Evolutionary conservation across 2,329 filamentous ascomycete species (phyloP), one percentile per base, ranked within the genome.

Genomic region (Chrysosporium queenslandicum): DNA sequence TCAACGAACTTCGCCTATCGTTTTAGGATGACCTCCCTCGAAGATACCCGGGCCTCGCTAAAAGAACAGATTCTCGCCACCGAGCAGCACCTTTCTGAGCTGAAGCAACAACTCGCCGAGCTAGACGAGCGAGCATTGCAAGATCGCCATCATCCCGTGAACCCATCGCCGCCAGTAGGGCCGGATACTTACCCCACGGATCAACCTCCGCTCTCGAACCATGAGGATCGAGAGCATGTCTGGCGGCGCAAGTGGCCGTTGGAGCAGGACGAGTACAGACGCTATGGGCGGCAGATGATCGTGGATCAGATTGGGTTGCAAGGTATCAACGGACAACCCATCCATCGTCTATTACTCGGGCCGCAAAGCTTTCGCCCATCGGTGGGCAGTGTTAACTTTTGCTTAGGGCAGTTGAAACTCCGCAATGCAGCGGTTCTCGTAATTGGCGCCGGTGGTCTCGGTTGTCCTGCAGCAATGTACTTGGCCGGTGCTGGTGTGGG

Each of bases 401-500:
- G 39, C 14, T 52, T 52, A 88, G 88, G 87, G 0, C 91, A 97
- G 68, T 72, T 91, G 5, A 76, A 79, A 29, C 73, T 97, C 14
- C 85, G 81, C 61, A 72, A 76, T 0, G 76, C 87, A 0, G 80
- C 76, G 18, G 82, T 96, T 4, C 76, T 97, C 6, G 75, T 98
- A 43, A 78, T 98, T 21, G 92, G 92, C 9, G 83, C 87, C 1
- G 92, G 92, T 4, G 92, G 92, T 0, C 73, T 98, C 11, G 92
- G 92, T 9, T 97, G 88, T 65, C 92, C 92, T 9, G 89, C 92
- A 11, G 87, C 90, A 0, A 79, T 86, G n/a, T 98, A 98, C 64
- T 79, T 98, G 1, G 87, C 89, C 8, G 91, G 88, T 20, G 86
- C 92, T 1, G 92, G 92, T 0, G 78, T 96, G 1, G 89, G 90